Conservation (phyloP, 805 yeast genomes). For the Starmerella geochares region DNA sequence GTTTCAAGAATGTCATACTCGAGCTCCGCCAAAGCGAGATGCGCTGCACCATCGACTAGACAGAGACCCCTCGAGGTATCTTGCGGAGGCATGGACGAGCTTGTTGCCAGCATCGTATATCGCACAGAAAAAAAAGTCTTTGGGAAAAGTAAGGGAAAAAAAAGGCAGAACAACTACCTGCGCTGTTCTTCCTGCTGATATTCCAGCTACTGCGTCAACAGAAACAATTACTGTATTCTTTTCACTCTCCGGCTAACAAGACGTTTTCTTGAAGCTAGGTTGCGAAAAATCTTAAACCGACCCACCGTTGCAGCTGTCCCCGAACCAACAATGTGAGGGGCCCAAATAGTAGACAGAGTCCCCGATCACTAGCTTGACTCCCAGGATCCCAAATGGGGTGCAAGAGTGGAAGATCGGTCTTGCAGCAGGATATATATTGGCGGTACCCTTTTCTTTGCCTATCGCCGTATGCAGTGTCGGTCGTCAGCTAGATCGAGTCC, state of each 20-base stretch:
- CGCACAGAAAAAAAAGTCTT: background rate
- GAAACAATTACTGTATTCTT: background rate
- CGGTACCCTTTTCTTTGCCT: conserved; percentile 6
- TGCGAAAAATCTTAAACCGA: background rate
- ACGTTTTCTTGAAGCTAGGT: background rate
- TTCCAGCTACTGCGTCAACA: background rate
- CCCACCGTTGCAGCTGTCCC: background rate
- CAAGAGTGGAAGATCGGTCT: background rate
- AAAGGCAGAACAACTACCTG: conserved; percentile 2
- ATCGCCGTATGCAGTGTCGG: conserved; percentile 7
- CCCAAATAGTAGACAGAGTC: background rate
- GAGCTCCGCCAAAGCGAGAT: conserved; percentile 22
- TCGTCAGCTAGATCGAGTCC: background rate
- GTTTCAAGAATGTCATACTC: conserved; percentile 20
- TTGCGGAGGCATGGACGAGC: background rate
- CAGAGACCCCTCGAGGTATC: background rate
- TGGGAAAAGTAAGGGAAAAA: background rate
- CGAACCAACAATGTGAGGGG: background rate
- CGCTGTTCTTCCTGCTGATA: background rate
- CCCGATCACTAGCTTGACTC: conserved; percentile 4
- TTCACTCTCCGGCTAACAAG: too few relatives aligned
- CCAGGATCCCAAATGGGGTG: conserved; percentile 3
- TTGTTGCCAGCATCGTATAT: background rate
- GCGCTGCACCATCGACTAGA: conserved; percentile 21
- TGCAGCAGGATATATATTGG: conserved; percentile 1